These are phyloP conservation scores for Aspergillus amoenus DNA, from an alignment of 2,329 filamentous ascomycete species.

Conservation along the genomic window DNA sequence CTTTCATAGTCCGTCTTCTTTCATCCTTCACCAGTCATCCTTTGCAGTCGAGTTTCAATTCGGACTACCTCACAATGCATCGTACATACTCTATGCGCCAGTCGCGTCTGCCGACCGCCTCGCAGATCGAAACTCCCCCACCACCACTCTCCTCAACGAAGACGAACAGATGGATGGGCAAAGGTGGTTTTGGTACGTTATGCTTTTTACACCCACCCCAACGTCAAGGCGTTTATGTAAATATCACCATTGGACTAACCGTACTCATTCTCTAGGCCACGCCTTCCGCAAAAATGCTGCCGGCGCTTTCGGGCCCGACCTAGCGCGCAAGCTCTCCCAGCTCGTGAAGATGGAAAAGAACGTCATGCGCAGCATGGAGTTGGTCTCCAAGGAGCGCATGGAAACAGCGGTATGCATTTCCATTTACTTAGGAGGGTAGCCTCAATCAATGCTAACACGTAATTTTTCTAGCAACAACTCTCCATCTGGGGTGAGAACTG, in stretches of 20 bases:
- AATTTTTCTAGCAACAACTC: slow-evolving; percentile 77
- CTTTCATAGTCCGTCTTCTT: background rate
- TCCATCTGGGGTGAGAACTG: slow-evolving; percentile 95
- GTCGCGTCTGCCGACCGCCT: slow-evolving; percentile 91
- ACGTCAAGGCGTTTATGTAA: slow-evolving; percentile 2
- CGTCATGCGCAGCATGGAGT: slow-evolving; percentile 96
- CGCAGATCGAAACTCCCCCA: slow-evolving; percentile 85
- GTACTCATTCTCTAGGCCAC: slow-evolving; percentile 55
- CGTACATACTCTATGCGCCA: slow-evolving; percentile 99
- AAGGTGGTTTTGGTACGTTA: slow-evolving; percentile 74
- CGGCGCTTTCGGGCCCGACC: slow-evolving; percentile 68
- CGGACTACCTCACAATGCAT: slow-evolving; percentile 65
- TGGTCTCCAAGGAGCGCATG: slow-evolving; percentile 94
- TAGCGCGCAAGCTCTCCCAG: slow-evolving; percentile 96
- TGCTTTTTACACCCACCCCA: slow-evolving; percentile 6
- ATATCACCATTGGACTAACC: background rate
- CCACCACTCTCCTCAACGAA: slow-evolving; percentile 91
- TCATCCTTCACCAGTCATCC: background rate
- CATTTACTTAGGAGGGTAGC: too few relatives aligned
- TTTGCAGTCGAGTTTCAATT: background rate
- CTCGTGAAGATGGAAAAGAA: slow-evolving; percentile 99
- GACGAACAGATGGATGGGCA: slow-evolving; percentile 83
- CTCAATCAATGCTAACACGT: background rate
- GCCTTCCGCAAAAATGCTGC: slow-evolving; percentile 55
- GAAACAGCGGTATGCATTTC: slow-evolving; percentile 80